Conservation (phyloP, 495 filamentous ascomycete species). For the Apiosordaria backusii region DNA sequence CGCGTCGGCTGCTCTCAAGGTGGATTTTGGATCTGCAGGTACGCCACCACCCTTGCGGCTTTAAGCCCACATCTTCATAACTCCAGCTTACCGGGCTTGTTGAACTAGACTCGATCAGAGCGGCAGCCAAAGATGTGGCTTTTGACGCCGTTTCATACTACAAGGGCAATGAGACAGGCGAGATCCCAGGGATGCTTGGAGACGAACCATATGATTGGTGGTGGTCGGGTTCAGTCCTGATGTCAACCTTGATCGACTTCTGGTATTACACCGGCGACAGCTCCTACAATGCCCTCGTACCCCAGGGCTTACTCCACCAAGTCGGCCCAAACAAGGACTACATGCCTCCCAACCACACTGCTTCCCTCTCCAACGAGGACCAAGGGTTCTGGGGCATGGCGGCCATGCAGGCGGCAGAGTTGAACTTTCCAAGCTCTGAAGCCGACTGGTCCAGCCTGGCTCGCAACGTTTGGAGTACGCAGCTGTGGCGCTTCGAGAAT, state of each 20-base stretch:
- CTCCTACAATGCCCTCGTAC: constrained; percentile 58
- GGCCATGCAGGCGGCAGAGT: constrained; percentile 70
- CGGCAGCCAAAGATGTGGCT: constrained; percentile 13
- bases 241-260: constrained; percentile 63
- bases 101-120: constrained; percentile 9
- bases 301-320: constrained; percentile 60
- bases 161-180: constrained; percentile 56
- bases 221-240: constrained; percentile 51
- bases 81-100: background rate
- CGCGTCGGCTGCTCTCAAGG: constrained; percentile 12
- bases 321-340: constrained; percentile 56
- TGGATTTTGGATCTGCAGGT: constrained; percentile 11
- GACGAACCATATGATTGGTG: constrained; percentile 51
- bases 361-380: constrained; percentile 74
- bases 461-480: constrained; percentile 71
- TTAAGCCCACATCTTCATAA: background rate
- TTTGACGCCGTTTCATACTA: constrained; percentile 61
- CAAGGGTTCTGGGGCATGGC: constrained; percentile 80
- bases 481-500: constrained; percentile 48
- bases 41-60: background rate
- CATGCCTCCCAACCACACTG: constrained; percentile 66
- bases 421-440: constrained; percentile 62
- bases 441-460: constrained; percentile 71
- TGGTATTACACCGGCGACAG: constrained; percentile 66
- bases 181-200: constrained; percentile 63